Evolutionary conservation across 192 early-diverging fungal species (phyloP).

Genomic region (Entomortierella lignicola): DNA sequence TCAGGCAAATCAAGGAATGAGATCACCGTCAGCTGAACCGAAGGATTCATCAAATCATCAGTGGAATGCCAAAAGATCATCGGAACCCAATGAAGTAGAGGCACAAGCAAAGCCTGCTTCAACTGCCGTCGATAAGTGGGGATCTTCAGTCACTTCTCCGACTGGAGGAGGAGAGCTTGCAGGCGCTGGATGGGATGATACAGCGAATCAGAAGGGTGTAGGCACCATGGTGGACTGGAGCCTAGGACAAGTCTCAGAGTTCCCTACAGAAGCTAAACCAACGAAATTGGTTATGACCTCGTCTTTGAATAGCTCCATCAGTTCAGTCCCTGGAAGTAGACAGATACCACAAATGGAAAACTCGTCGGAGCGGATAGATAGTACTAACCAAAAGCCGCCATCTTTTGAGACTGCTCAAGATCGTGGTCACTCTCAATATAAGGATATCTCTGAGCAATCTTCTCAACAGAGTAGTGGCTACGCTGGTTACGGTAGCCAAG

Average conservation of each 20-base stretch:
- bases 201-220: neutral
- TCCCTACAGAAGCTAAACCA: conserved; percentile 34
- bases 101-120: neutral
- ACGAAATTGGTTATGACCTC: conserved; percentile 14
- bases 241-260: conserved; percentile 16
- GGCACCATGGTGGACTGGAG: conserved; percentile 37
- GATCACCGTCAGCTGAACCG: too few relatives aligned
- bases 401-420: too few relatives aligned
- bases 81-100: too few relatives aligned
- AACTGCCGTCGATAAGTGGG: neutral
- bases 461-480: neutral
- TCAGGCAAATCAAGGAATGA: too few relatives aligned
- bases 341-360: too few relatives aligned
- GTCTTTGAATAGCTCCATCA: conserved; percentile 6
- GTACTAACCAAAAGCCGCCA: too few relatives aligned
- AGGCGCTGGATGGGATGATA: neutral
- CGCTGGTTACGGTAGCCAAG: neutral
- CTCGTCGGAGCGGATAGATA: too few relatives aligned
- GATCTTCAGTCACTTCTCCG: neutral
- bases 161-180: neutral
- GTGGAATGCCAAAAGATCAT: too few relatives aligned
- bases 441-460: neutral
- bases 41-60: too few relatives aligned
- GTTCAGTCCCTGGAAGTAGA: neutral
- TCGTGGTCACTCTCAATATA: neutral